Evolutionary conservation across 495 filamentous ascomycete species (phyloP).

Genomic region (Tuber borchii): DNA sequence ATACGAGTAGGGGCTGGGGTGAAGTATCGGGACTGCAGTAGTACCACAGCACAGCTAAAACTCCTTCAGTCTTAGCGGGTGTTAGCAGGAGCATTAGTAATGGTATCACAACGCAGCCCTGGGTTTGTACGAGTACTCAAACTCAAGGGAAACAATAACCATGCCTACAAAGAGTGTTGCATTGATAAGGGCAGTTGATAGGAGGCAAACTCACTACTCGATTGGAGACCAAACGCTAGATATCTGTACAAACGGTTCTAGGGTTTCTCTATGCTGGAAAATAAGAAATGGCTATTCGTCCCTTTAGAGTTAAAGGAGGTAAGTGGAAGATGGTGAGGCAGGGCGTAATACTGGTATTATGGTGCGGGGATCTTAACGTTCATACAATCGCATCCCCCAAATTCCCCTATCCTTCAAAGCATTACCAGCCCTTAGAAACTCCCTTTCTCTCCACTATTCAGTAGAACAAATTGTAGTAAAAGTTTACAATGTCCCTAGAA

Average conservation of each 20-base stretch:
- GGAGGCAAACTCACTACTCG: not conserved
- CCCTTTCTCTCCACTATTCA: too few species aligned
- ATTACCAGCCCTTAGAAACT: too few species aligned
- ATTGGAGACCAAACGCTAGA: not conserved
- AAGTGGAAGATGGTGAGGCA: not conserved
- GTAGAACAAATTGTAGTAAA: too few species aligned
- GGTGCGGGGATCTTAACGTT: too few species aligned
- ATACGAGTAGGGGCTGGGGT: too few species aligned
- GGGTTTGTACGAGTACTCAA: not conserved
- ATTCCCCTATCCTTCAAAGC: too few species aligned
- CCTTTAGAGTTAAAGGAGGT: not conserved
- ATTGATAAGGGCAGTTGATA: not conserved
- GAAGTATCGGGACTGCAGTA: too few species aligned
- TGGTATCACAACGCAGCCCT: not conserved
- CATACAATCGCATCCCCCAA: too few species aligned
- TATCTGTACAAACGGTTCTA: not conserved
- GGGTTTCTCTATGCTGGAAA: not conserved
- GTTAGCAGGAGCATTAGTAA: not conserved
- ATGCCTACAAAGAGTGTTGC: not conserved
- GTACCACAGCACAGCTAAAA: not conserved
- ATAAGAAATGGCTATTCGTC: not conserved
- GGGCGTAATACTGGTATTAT: too few species aligned
- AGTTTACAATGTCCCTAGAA: too few species aligned
- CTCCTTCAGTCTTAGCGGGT: not conserved
- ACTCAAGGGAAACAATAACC: not conserved